Base-by-base conservation (phyloP, 2,329 filamentous ascomycete species). In the Ascosphaera apis region DNA sequence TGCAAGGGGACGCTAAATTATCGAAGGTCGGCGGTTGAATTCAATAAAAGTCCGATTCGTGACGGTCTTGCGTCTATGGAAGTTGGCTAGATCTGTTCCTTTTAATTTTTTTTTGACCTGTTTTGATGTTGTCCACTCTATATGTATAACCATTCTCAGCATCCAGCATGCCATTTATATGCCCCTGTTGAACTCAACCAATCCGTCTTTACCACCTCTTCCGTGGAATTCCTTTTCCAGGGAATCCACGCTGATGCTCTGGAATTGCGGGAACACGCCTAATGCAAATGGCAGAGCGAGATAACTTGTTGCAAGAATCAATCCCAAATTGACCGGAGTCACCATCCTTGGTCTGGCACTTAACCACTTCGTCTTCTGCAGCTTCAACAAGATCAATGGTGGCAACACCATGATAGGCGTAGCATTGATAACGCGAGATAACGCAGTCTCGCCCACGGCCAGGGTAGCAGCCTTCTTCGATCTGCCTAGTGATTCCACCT, bases 351-450 rank as follows among this genome's bases (percentile, higher is more conserved):
- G 88, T 43, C 80, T 69, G 42, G 65, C 63, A 59, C 73, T 72
- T 47, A 95, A 58, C 82, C 82, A 95, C 40, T 76, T 66, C 36
- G 72, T 79, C 56, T 74, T 69, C 65, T 98, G 84, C 47, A 98
- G 62, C 45, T 73, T 67, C 36, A 95, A 78, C 37, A 98, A 66
- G 16, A 91, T 60, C 51, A 98, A 62, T 15, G 88, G 82, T 31
- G 88, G 88, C 33, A 98, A 64, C 11, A 91, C 83, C 88, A 98
- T 98, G 60, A 98, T 88, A 8, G 88, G 88, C 9, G 80, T 91
- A 41, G 82, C 79, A 56, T 95, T 98, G 48, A 95, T 65, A 40
- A 95, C 84, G 40, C 88, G 72, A 45, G 79, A 88, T 33, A 91
- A 62, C 2, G 88, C 88, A 34, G 88, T 98, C 63, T 98, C 86